A percentile compares a stretch with the other conserved stretches of the same genome.
Conservation (phyloP, 208 protist species). For the Angomonas ambiguus region DNA sequence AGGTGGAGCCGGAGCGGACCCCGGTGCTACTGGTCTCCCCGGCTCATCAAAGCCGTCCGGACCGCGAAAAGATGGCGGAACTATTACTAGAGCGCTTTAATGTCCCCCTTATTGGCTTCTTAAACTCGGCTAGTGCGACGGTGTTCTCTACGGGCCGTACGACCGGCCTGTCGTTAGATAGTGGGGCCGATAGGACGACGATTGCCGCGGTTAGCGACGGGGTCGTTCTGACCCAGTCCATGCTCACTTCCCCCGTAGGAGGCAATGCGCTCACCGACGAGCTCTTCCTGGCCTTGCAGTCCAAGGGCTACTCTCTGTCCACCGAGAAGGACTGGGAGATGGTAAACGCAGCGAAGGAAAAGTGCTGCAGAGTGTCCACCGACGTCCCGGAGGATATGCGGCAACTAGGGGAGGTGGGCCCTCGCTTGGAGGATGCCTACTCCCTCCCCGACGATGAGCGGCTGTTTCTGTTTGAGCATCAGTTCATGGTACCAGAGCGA, state of each 20-base stretch:
- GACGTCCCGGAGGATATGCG: conserved; percentile 33
- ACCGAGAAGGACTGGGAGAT: conserved; percentile 50
- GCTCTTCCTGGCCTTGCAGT: conserved; percentile 48
- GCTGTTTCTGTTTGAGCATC: conserved; percentile 73
- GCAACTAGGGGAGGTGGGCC: conserved; percentile 7
- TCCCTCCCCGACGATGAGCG: conserved; percentile 85
- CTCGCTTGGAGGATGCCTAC: conserved; percentile 25
- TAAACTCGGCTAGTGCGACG: conserved; percentile 92
- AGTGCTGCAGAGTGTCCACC: conserved; percentile 60
- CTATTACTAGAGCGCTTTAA: conserved; percentile 97
- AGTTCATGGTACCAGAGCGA: conserved; percentile 80
- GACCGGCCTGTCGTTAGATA: conserved; percentile 98
- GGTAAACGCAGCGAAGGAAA: conserved; percentile 80
- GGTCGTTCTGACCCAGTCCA: conserved; percentile 75
- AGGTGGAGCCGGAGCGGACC: conserved; percentile 45
- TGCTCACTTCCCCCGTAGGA: conserved; percentile 55
- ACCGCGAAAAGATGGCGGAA: conserved; percentile 92
- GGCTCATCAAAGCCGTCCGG: conserved; percentile 90
- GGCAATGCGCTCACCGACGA: conserved; percentile 80
- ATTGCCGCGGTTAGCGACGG: conserved; percentile 98
- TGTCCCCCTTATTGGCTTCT: conserved; percentile 90
- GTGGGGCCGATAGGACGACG: conserved; percentile 98
- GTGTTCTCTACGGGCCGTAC: conserved; percentile 97
- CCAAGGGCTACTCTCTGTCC: conserved; percentile 90
- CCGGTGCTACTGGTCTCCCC: conserved; percentile 96